Conservation (phyloP, 2,329 filamentous ascomycete genomes). For the Phialophora expanda region DNA sequence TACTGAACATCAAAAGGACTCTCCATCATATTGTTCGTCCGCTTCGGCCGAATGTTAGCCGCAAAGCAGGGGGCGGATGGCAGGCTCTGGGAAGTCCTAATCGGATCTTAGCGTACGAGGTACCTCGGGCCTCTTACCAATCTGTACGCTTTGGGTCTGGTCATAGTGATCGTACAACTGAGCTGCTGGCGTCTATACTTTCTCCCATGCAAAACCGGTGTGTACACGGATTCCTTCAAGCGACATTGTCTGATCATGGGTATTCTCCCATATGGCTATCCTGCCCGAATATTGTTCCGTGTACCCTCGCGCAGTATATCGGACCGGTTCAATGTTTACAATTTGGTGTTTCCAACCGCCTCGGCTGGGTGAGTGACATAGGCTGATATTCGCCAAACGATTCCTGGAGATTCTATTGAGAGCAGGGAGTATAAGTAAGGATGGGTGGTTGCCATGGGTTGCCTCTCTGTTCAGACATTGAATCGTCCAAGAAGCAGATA, state of each 20-base stretch:
- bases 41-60: constrained; percentile 10
- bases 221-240: not conserved
- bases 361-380: not conserved
- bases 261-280: too few relatives aligned
- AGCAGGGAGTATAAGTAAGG: constrained; percentile 1
- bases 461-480: not conserved
- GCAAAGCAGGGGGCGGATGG: not conserved
- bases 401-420: not conserved
- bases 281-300: not conserved
- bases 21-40: not conserved
- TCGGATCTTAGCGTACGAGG: not conserved
- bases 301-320: not conserved
- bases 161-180: not conserved
- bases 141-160: not conserved
- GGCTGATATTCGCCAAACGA: not conserved
- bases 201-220: not conserved
- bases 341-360: not conserved
- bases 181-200: not conserved
- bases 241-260: not conserved
- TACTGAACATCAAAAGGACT: not conserved
- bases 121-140: not conserved
- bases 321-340: not conserved
- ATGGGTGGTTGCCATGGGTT: not conserved
- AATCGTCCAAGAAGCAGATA: not conserved
- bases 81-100: constrained; percentile 11